Percentiles rank a stretch among this genome's conserved stretches.
Evolutionary conservation across 2,329 filamentous ascomycete genomes (phyloP).

Genomic region (Beauveria sp.): DNA sequence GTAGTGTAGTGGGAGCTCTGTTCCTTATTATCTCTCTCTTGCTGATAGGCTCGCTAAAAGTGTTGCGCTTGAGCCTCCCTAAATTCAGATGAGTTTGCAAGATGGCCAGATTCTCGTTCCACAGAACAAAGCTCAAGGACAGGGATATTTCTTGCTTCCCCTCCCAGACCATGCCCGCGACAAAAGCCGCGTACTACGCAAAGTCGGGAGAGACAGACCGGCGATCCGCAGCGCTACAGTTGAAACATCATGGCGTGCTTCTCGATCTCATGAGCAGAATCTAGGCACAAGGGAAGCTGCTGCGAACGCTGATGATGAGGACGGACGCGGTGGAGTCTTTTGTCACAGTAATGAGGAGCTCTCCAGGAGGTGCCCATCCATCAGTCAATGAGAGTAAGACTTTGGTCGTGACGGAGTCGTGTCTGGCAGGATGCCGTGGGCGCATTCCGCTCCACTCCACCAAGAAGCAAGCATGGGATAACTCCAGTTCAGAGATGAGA

Average conservation of each 20-base stretch:
- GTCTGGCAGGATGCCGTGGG: constrained; percentile 3
- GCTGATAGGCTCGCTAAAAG: too few relatives aligned
- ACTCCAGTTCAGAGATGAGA: background rate
- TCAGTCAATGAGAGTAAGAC: background rate
- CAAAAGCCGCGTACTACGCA: background rate
- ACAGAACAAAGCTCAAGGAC: background rate
- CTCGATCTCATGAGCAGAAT: constrained; percentile 14
- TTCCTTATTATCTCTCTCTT: background rate
- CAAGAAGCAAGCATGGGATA: background rate
- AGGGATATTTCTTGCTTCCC: background rate
- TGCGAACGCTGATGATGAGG: background rate
- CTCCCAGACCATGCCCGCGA: background rate
- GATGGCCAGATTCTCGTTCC: background rate
- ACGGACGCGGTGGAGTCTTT: background rate
- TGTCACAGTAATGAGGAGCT: constrained; percentile 2
- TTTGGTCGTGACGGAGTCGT: background rate
- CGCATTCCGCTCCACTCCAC: constrained; percentile 3
- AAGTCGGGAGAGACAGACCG: background rate
- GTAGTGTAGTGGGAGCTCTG: background rate
- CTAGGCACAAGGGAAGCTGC: background rate
- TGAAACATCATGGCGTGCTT: constrained; percentile 20
- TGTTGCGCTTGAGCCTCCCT: background rate
- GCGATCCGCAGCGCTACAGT: constrained; percentile 14
- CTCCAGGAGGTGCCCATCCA: background rate
- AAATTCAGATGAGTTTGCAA: background rate